A percentile compares a stretch with the other conserved stretches of the same genome.
Conservation (phyloP, 768 basidiomycete species). For the Thelephora aurantiotincta region DNA sequence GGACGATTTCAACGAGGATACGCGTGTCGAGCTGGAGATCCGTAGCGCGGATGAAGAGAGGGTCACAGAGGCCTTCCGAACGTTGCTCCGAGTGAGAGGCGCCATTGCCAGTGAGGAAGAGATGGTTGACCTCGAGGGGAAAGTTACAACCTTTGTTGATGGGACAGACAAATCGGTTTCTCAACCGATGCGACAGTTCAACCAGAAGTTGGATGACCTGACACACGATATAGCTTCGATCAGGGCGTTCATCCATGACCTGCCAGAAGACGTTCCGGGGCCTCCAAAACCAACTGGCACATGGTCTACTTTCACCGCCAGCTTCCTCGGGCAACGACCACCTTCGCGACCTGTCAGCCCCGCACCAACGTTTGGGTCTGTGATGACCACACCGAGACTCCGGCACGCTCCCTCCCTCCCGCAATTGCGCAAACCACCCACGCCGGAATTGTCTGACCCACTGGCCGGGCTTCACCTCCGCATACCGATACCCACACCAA, state of each 20-base stretch:
- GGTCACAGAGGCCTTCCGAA: conserved; percentile 49
- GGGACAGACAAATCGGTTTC: conserved; percentile 34
- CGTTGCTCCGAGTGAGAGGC: conserved; percentile 46
- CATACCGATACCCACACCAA: conserved; percentile 39
- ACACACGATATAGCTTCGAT: conserved; percentile 64
- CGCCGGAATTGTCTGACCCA: conserved; percentile 18
- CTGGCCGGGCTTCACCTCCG: conserved; percentile 34
- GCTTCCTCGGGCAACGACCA: conserved; percentile 26
- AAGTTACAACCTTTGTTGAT: conserved; percentile 41
- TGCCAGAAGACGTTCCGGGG: neutral
- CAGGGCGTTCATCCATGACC: conserved; percentile 43
- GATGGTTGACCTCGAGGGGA: conserved; percentile 27
- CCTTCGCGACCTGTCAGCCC: conserved; percentile 27
- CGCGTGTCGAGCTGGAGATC: conserved; percentile 74
- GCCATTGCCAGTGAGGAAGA: conserved; percentile 20
- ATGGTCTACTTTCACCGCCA: conserved; percentile 43
- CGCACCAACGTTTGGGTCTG: conserved; percentile 52
- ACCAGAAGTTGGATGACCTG: conserved; percentile 53
- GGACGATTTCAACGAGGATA: conserved; percentile 65
- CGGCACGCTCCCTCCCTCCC: conserved; percentile 33
- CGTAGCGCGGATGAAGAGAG: conserved; percentile 59
- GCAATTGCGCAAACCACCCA: conserved; percentile 11
- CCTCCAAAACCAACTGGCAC: conserved; percentile 7
- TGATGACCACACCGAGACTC: conserved; percentile 52
- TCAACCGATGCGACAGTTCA: conserved; percentile 33